A percentile compares a stretch with the other conserved stretches of the same genome.
These are phyloP conservation scores for Alternaria triticimaculans DNA, from an alignment of 2,329 filamentous ascomycete species.

Conservation along the genomic window DNA sequence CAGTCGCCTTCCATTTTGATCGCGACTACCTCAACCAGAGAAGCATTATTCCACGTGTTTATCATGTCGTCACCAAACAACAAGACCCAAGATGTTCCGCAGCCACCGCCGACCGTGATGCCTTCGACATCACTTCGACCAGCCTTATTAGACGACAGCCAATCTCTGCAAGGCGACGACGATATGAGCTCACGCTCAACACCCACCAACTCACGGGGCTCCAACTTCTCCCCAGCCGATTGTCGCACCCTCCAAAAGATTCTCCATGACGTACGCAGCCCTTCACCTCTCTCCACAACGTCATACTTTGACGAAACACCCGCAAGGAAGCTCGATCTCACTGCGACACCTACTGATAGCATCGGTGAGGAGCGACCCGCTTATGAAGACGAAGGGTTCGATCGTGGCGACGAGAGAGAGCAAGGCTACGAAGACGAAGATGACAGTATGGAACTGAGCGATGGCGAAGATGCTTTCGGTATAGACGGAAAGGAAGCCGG, in stretches of 20 bases:
- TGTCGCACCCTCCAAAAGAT: constrained; percentile 20
- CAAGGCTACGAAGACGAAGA: constrained; percentile 26
- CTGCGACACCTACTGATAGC: too few relatives aligned
- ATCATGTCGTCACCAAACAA: background rate
- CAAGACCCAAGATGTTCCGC: background rate
- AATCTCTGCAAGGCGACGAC: background rate
- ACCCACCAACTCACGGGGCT: background rate
- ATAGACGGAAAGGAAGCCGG: background rate
- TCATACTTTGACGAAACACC: background rate
- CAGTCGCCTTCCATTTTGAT: background rate
- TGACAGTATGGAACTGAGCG: constrained; percentile 24
- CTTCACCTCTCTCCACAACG: constrained; percentile 1
- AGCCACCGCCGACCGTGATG: background rate
- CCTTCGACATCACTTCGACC: background rate
- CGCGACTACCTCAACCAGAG: background rate
- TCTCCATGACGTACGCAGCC: constrained; percentile 3
- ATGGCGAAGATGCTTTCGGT: background rate
- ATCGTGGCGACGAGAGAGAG: constrained; percentile 11
- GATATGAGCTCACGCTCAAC: background rate
- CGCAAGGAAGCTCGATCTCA: background rate
- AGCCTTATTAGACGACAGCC: background rate
- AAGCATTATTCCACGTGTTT: background rate
- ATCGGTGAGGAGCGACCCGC: background rate
- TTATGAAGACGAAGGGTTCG: background rate
- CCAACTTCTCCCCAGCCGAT: constrained; percentile 15